A percentile compares a stretch with the other conserved stretches of the same genome.
Evolutionary conservation across 1,139 yeast genomes (phyloP).

Genomic region (Kurtzmaniella natalensis): DNA sequence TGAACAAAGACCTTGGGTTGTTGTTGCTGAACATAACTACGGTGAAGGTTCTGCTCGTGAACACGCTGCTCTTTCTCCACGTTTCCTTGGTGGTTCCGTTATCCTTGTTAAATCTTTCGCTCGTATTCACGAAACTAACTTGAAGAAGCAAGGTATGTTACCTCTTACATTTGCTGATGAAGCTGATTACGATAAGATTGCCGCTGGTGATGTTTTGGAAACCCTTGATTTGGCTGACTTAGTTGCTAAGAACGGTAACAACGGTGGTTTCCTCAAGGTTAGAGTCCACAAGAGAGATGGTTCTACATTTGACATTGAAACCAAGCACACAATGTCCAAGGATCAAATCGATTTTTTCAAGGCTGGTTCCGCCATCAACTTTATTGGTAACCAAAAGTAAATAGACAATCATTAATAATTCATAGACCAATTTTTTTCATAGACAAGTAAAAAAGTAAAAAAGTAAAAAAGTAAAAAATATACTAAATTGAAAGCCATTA

Average conservation of each 20-base stretch:
- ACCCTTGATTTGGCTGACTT: constrained; percentile 76
- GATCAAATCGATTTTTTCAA: constrained; percentile 95
- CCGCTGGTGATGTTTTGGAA: constrained; percentile 73
- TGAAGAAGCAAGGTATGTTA: constrained; percentile 94
- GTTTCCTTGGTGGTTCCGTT: constrained; percentile 86
- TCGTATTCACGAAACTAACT: constrained; percentile 78
- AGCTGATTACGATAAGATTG: constrained; percentile 75
- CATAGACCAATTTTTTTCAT: too few relatives aligned
- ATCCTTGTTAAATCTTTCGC: constrained; percentile 94
- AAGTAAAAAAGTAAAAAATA: neutral
- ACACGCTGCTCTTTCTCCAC: constrained; percentile 95
- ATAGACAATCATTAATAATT: constrained; percentile 1
- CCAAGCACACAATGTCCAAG: constrained; percentile 94
- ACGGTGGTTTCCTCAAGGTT: constrained; percentile 75
- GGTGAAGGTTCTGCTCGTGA: constrained; percentile 99
- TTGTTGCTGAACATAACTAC: constrained; percentile 94
- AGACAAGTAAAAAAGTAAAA: too few relatives aligned
- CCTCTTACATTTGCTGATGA: constrained; percentile 91
- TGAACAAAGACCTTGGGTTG: constrained; percentile 84
- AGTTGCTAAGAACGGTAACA: constrained; percentile 76
- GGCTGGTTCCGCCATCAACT: constrained; percentile 95
- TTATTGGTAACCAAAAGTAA: constrained; percentile 64
- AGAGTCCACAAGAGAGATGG: constrained; percentile 77
- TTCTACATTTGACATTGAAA: constrained; percentile 56
- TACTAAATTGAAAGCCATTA: too few relatives aligned